phyloP scores from a whole-genome alignment of 2,329 filamentous ascomycete species.

The Alternaria consortialis region DNA sequence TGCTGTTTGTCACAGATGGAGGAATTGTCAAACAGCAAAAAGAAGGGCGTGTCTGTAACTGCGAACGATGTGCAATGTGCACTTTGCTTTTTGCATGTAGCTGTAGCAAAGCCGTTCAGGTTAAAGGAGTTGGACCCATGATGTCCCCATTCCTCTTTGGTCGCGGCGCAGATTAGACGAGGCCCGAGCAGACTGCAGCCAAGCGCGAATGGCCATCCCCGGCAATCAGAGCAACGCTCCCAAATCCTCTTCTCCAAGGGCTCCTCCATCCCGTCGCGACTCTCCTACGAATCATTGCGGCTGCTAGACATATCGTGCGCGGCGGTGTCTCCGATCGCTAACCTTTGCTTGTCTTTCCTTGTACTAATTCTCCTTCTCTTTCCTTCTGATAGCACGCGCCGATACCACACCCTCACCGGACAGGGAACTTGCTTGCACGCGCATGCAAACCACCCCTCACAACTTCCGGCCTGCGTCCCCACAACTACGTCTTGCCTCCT shows the following conservation, averaged over 20 bases:
- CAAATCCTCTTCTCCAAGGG: slow-evolving; percentile 30
- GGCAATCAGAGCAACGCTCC: slow-evolving; percentile 21
- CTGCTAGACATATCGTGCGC: slow-evolving; percentile 32
- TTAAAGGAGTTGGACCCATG: slow-evolving; percentile 11
- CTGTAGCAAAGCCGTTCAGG: slow-evolving; percentile 1
- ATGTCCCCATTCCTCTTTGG: slow-evolving; percentile 17
- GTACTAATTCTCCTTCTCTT: slow-evolving; percentile 19
- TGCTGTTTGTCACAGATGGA: neutral
- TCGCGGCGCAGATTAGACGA: slow-evolving; percentile 23
- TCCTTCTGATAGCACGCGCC: slow-evolving; percentile 25
- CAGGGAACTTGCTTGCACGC: slow-evolving; percentile 40
- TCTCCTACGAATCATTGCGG: slow-evolving; percentile 23
- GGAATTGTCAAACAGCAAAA: neutral
- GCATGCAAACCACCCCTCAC: slow-evolving; percentile 38
- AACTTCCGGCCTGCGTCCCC: slow-evolving; percentile 25
- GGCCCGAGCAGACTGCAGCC: slow-evolving; percentile 25
- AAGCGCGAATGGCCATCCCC: slow-evolving; percentile 39
- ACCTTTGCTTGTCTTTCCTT: slow-evolving; percentile 36
- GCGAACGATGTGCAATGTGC: neutral
- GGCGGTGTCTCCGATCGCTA: slow-evolving; percentile 29
- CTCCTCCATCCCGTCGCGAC: slow-evolving; percentile 32
- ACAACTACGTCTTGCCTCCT: slow-evolving; percentile 25
- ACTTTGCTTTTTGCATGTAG: slow-evolving; percentile 9
- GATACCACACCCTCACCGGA: slow-evolving; percentile 17
- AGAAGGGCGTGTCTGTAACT: neutral